Base-by-base conservation (phyloP, 2,329 filamentous ascomycete species). In the Chalaropsis thielavioides region DNA sequence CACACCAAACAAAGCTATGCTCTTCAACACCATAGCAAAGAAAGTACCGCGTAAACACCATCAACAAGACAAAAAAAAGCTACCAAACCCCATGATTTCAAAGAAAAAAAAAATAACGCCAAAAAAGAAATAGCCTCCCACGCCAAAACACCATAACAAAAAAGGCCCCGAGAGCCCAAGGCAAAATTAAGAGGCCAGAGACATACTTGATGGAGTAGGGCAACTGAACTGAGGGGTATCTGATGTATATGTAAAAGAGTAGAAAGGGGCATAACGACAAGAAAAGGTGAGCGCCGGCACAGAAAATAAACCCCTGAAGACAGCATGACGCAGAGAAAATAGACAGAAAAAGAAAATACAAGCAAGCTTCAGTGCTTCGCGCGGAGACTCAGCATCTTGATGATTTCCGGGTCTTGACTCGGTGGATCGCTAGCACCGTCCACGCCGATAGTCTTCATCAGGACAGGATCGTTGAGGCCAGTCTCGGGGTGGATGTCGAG, bases 401-500 rank as follows among this genome's bases (percentile, higher is more conserved):
- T 71, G 10, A 76, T 71, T 6, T 67, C 69, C 3, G 69, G 69
- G 43, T 78, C 74, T 66, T 78, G 76, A 46, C 76, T 78, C 4
- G 76, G 76, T 7, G 76, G 76, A 38, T 74, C 68, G 65, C 68
- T 71, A 13, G 68, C 67, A 22, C 68, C 63, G 11, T 69, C 70
- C 0, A 68, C 64, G 19, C 72, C 70, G 44, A 68, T 72, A 24
- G 70, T 70, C 0, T 69, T 70, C 41, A 70, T 69, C 17, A 78
- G 51, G 17, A 77, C 72, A 0, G 75, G 74, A 38, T 78, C 76
- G 24, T 77, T 73, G 63, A 72, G 73, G 3, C 72, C 68, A 8
- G 76, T 77, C n/a, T 72, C 70, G 0, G 76, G 75, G 58, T 78
- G 76, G 22, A 78, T 71, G 67, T 78, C 76, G 11, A 78, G 67